Evolutionary conservation across 495 filamentous ascomycete species (phyloP).

Genomic region (Hypoxylon subgilvum): DNA sequence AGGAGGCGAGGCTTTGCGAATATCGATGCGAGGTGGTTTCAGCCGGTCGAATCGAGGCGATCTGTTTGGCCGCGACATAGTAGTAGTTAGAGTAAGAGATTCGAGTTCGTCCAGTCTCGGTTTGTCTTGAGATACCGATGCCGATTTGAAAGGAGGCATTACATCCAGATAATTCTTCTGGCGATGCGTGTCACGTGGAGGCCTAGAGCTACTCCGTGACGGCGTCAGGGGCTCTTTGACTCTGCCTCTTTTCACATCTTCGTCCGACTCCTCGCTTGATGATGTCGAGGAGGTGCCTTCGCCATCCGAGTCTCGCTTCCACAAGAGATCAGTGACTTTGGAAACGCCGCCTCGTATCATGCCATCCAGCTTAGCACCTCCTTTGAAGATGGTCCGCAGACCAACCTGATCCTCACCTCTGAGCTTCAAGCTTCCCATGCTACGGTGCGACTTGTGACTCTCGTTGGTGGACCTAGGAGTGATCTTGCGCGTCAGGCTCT

Average conservation of each 20-base stretch:
- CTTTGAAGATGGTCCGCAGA: conserved; percentile 51
- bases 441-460: conserved; percentile 49
- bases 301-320: conserved; percentile 48
- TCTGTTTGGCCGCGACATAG: conserved; percentile 42
- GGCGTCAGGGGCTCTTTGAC: conserved; percentile 30
- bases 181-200: conserved; percentile 31
- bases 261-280: conserved; percentile 51
- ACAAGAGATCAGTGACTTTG: conserved; percentile 56
- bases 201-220: conserved; percentile 33
- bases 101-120: conserved; percentile 17
- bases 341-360: conserved; percentile 56
- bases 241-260: conserved; percentile 44
- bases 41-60: conserved; percentile 61
- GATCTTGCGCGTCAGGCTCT: conserved; percentile 47
- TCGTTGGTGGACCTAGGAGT: conserved; percentile 38
- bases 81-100: conserved; percentile 12
- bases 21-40: conserved; percentile 67
- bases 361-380: conserved; percentile 52
- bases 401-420: conserved; percentile 51
- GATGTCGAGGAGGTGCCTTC: conserved; percentile 41
- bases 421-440: conserved; percentile 46
- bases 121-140: conserved; percentile 19
- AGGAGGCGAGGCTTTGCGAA: conserved; percentile 57
- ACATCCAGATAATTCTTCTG: conserved; percentile 47
- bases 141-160: conserved; percentile 48